A percentile compares a stretch with the other conserved stretches of the same genome.
Conservation (phyloP, 345 rosid genomes). For the Nasturtium officinale region DNA sequence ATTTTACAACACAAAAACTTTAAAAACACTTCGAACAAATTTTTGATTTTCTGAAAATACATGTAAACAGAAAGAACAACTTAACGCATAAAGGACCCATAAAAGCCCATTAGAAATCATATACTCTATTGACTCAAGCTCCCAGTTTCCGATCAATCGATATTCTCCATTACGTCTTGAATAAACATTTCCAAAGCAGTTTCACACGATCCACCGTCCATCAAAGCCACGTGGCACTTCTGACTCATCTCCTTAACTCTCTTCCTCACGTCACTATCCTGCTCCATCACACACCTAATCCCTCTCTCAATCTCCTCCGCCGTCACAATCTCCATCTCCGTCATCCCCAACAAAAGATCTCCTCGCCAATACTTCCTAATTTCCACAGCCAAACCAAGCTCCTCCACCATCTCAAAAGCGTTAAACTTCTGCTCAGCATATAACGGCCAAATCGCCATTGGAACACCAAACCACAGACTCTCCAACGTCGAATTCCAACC, state of each 20-base stretch:
- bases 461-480: conserved; percentile 61
- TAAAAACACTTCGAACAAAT: neutral
- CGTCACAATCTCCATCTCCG: conserved; percentile 29
- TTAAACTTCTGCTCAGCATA: conserved; percentile 57
- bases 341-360: neutral
- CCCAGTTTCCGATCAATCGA: neutral
- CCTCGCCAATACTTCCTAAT: conserved; percentile 41
- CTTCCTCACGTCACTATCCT: conserved; percentile 38
- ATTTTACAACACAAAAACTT: neutral
- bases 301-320: conserved; percentile 50
- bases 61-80: neutral
- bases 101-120: neutral
- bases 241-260: conserved; percentile 43
- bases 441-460: conserved; percentile 54
- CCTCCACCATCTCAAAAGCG: conserved; percentile 50
- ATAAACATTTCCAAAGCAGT: conserved; percentile 31
- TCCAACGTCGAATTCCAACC: conserved; percentile 68
- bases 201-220: conserved; percentile 46
- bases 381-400: conserved; percentile 50
- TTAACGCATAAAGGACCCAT: neutral
- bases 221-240: conserved; percentile 38
- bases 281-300: conserved; percentile 45
- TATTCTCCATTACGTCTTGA: conserved; percentile 26
- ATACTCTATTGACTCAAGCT: neutral
- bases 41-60: neutral